Evolutionary conservation across 148 eudicot species (phyloP).

Genomic region (Fagopyrum tataricum): DNA sequence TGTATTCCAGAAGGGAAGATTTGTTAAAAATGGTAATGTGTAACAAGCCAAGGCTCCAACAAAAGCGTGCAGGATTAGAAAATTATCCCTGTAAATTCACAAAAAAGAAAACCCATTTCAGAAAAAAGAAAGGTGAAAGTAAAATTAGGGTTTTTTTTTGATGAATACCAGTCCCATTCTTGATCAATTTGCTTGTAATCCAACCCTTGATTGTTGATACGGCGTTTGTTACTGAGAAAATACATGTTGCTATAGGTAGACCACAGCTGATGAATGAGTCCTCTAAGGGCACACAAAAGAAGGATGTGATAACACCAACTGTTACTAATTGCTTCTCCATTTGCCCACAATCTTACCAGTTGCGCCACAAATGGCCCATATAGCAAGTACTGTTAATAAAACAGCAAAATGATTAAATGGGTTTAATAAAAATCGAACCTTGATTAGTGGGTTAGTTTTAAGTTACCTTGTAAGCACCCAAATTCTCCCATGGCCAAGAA

Average conservation of each 20-base stretch:
- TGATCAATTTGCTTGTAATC: slow-evolving; percentile 75
- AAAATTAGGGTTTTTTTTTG: background rate
- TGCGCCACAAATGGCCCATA: slow-evolving; percentile 63
- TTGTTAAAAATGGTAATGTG: slow-evolving; percentile 34
- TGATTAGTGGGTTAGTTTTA: background rate
- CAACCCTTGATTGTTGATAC: slow-evolving; percentile 43
- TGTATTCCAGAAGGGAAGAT: slow-evolving; percentile 38
- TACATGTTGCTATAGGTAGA: slow-evolving; percentile 50
- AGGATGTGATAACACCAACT: slow-evolving; percentile 64
- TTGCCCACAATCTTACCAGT: slow-evolving; percentile 36
- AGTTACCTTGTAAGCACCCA: slow-evolving; percentile 63
- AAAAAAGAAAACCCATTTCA: background rate
- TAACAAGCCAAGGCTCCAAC: slow-evolving; percentile 33
- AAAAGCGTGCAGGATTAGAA: slow-evolving; percentile 56
- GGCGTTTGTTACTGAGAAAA: slow-evolving; percentile 48
- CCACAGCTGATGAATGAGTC: slow-evolving; percentile 42
- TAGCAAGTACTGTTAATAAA: slow-evolving; percentile 41
- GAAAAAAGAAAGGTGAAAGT: background rate
- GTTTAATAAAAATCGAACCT: background rate
- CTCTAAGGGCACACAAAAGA: slow-evolving; percentile 41
- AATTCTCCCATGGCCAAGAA: slow-evolving; percentile 73
- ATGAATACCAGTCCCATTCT: slow-evolving; percentile 75
- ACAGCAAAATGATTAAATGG: background rate
- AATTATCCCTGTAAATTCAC: slow-evolving; percentile 54
- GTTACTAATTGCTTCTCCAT: slow-evolving; percentile 27